phyloP scores from a whole-genome alignment of 495 filamentous ascomycete genomes.

The Parachaetomium inaequale region DNA sequence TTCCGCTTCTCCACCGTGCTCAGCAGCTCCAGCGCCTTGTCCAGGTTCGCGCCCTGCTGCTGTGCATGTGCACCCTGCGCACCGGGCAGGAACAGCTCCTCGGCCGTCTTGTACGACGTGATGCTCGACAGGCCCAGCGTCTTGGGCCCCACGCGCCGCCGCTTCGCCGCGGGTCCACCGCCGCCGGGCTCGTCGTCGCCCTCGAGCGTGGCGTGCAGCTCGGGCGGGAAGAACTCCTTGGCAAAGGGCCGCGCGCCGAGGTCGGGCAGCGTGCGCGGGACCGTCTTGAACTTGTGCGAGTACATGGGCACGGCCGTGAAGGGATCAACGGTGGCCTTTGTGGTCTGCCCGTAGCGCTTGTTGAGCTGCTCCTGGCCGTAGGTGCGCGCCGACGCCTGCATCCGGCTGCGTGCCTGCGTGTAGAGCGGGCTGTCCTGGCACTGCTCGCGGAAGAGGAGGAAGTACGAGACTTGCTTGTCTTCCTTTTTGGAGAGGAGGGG shows the following conservation, averaged over 20 bases:
- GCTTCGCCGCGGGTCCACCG: constrained; percentile 18
- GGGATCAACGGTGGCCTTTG: constrained; percentile 48
- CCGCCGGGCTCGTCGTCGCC: constrained; percentile 34
- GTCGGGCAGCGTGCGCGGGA: constrained; percentile 47
- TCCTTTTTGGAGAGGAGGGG: constrained; percentile 39
- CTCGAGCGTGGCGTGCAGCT: constrained; percentile 50
- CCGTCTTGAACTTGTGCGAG: constrained; percentile 43
- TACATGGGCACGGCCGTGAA: constrained; percentile 51
- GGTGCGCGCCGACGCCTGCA: constrained; percentile 22
- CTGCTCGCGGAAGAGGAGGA: constrained; percentile 46
- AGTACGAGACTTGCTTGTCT: constrained; percentile 41
- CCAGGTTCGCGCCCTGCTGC: constrained; percentile 25
- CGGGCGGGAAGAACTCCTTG: constrained; percentile 49
- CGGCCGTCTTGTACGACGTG: constrained; percentile 32
- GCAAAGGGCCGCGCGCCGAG: constrained; percentile 42
- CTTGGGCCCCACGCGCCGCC: constrained; percentile 32
- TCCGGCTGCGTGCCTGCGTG: constrained; percentile 38
- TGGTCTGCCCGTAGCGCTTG: constrained; percentile 45
- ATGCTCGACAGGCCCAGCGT: constrained; percentile 32
- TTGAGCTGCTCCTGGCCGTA: constrained; percentile 52
- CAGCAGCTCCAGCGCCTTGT: constrained; percentile 37
- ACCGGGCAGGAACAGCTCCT: constrained; percentile 32
- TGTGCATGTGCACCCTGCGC: constrained; percentile 14
- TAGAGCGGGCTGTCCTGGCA: constrained; percentile 50
- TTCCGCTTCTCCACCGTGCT: constrained; percentile 37